Evolutionary conservation across 345 rosid genomes (phyloP), one percentile per base, ranked within the genome.

Genomic region (Hevea brasiliensis): DNA sequence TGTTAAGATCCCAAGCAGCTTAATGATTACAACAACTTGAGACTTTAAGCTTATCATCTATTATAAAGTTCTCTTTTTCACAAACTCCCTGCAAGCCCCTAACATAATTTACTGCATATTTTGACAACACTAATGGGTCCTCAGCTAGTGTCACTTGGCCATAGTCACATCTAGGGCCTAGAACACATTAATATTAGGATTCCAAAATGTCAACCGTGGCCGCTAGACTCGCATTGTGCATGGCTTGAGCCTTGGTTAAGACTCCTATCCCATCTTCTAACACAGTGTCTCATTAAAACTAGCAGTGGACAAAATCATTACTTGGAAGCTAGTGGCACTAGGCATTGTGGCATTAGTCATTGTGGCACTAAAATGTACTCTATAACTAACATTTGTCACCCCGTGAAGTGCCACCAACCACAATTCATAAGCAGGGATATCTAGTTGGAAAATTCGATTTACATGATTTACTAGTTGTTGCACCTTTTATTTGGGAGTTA

Each of bases 111-210:
- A 88, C 91, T 0, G 92, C 98, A 23, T 94, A 92, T 69, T 80
- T 88, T 7, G 89, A 91, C 29, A 92, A 89, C 20, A 92, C 29
- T 3, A 90, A 83, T 0, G 98, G 98, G 73, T 92, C 98, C 76
- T 94, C 98, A 0, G 97, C 98, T 6, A 94, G 95, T n/a, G 97
- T 92, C 77, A 92, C 98, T 71, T 90, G 98, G 48, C 95, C 93
- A 1, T 92, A 79, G 17, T 97, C 98, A 98, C 96, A 92, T 67
- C 97, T 79, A 0, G 98, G 98, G 77, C 92, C 98, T 98, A 78
- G 58, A 92, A 80, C 57, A 94, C 84, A 73, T 92, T 90, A 17
- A 89, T 81, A 61, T 83, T 84, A 3, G 94, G 94, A 40, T 88
- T 87, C 96, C 92, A 85, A 66, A 71, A 89, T 29, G 94, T 87